Evolutionary conservation across 1,284 basidiomycete genomes (phyloP).

Genomic region (Ganoderma lucidum): DNA sequence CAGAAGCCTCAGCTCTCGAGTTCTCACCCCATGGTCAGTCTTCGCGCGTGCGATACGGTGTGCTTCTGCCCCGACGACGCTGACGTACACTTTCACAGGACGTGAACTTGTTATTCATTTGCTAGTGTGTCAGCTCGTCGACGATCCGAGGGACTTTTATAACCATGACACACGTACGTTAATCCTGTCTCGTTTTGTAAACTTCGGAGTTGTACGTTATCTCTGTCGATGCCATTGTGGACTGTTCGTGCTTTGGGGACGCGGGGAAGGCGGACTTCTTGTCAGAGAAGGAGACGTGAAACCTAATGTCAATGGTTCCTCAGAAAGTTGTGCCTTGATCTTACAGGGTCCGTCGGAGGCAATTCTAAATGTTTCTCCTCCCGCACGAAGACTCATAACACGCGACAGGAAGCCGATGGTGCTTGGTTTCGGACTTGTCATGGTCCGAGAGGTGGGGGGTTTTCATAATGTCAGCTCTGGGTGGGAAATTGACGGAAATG

Average conservation of each 20-base stretch:
- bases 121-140: slow-evolving; percentile 38
- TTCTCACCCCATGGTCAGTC: slow-evolving; percentile 79
- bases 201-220: slow-evolving; percentile 4
- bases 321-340: neutral
- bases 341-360: neutral
- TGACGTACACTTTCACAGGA: slow-evolving; percentile 46
- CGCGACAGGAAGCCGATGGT: no score
- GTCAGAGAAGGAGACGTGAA: neutral
- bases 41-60: slow-evolving; percentile 5
- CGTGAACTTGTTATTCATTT: slow-evolving; percentile 63
- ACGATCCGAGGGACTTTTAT: neutral
- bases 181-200: neutral
- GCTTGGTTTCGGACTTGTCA: no score
- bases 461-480: no score
- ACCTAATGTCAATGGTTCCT: neutral
- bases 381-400: neutral
- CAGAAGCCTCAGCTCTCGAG: slow-evolving; percentile 87
- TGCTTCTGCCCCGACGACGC: slow-evolving; percentile 9
- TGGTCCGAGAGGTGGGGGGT: no score
- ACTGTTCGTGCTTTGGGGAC: neutral
- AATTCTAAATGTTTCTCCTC: neutral
- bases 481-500: no score
- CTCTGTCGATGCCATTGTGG: neutral
- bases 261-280: neutral
- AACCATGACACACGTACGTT: neutral